These are phyloP conservation scores for Trichosphaerium sp. DNA, from an alignment of 78 protist species.

Conservation along the genomic window DNA sequence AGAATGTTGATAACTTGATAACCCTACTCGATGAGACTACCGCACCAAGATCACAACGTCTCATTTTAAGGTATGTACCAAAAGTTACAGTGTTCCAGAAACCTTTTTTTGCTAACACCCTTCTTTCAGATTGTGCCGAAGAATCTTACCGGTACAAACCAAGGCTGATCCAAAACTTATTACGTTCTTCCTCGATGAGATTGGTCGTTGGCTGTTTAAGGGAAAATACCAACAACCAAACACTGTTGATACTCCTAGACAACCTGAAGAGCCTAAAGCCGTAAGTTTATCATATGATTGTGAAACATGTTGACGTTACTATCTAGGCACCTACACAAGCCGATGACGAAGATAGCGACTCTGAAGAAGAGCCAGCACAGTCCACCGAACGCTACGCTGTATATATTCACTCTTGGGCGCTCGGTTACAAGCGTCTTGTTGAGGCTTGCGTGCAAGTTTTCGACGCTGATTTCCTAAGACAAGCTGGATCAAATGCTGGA, in stretches of 20 bases:
- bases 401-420: background rate
- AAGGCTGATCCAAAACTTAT: background rate
- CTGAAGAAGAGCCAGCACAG: background rate
- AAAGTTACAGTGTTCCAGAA: no score
- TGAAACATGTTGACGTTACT: background rate
- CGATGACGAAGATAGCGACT: background rate
- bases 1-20: no score
- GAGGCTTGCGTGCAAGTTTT: background rate
- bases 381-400: background rate
- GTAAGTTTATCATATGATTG: background rate
- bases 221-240: no score
- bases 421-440: slow-evolving; percentile 1
- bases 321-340: background rate
- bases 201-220: background rate
- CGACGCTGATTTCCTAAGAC: background rate
- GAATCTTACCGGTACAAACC: background rate
- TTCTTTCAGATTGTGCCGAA: background rate
- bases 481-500: no score
- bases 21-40: no score
- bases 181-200: slow-evolving; percentile 1
- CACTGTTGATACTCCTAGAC: no score
- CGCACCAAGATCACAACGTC: no score
- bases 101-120: no score
- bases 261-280: background rate
- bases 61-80: no score